phyloP scores from a whole-genome alignment of 768 basidiomycete species.

The Fomitopsis pulvina region DNA sequence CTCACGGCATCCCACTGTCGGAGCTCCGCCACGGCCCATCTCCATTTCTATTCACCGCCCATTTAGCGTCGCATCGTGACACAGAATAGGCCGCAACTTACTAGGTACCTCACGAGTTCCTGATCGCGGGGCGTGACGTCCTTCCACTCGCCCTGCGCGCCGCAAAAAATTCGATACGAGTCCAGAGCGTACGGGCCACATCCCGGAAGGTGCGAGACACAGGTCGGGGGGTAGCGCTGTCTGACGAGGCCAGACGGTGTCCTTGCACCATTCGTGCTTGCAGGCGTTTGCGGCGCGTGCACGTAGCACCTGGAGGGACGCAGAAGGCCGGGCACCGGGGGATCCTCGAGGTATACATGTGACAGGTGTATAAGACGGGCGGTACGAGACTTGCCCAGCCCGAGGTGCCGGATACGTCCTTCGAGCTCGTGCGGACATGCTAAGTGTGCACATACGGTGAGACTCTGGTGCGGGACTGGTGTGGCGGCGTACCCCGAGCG shows the following conservation, averaged over 20 bases:
- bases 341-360: conserved; percentile 1
- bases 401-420: conserved; percentile 2
- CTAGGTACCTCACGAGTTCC: conserved; percentile 61
- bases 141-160: conserved; percentile 48
- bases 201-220: conserved; percentile 55
- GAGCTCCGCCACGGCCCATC: background rate
- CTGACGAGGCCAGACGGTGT: conserved; percentile 22
- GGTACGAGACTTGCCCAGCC: conserved; percentile 2
- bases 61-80: background rate
- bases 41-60: background rate
- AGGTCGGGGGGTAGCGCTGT: conserved; percentile 37
- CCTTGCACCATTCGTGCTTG: background rate
- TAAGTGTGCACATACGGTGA: background rate
- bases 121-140: conserved; percentile 59
- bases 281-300: background rate
- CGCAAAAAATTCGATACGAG: conserved; percentile 68
- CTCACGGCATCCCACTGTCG: background rate
- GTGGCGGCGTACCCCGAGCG: conserved; percentile 39
- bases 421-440: background rate
- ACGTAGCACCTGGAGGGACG: conserved; percentile 2
- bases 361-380: conserved; percentile 3
- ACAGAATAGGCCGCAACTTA: conserved; percentile 26
- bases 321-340: background rate
- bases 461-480: background rate
- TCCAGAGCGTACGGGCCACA: conserved; percentile 69